These are phyloP conservation scores for Ormosia semicastrata DNA, from an alignment of 306 rosid species.

Conservation along the genomic window DNA sequence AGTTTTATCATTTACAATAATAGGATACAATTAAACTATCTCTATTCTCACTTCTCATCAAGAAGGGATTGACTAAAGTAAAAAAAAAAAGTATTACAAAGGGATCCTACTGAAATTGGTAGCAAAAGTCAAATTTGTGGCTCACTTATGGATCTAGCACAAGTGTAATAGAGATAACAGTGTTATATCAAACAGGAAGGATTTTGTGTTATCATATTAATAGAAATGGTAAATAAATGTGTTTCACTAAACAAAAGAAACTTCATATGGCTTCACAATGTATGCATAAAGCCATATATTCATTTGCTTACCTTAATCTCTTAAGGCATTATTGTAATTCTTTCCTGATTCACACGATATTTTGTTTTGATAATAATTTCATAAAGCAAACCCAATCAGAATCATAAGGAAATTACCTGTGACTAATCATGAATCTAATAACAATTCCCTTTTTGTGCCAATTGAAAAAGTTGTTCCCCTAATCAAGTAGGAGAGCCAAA, in stretches of 20 bases:
- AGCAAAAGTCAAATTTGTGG: too few relatives aligned
- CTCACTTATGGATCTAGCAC: not conserved
- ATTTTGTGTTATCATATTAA: not conserved
- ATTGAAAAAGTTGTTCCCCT: constrained; percentile 73
- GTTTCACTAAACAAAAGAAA: too few relatives aligned
- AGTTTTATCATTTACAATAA: too few relatives aligned
- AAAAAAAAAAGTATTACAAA: not conserved
- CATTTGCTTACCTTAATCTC: not conserved
- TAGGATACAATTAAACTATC: too few relatives aligned
- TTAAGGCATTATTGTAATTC: not conserved
- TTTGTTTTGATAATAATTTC: not conserved
- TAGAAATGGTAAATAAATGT: not conserved
- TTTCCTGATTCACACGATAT: not conserved
- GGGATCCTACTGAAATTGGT: not conserved
- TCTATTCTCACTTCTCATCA: too few relatives aligned
- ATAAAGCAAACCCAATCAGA: too few relatives aligned
- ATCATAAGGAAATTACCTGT: too few relatives aligned
- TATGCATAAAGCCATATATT: not conserved
- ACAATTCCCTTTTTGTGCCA: constrained; percentile 84
- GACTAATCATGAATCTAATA: too few relatives aligned
- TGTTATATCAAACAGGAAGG: not conserved
- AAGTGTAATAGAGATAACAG: not conserved
- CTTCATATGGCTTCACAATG: not conserved
- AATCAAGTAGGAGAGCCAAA: not conserved
- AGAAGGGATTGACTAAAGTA: not conserved